Conservation (phyloP, 805 yeast genomes). For the Kluyveromyces siamensis region DNA sequence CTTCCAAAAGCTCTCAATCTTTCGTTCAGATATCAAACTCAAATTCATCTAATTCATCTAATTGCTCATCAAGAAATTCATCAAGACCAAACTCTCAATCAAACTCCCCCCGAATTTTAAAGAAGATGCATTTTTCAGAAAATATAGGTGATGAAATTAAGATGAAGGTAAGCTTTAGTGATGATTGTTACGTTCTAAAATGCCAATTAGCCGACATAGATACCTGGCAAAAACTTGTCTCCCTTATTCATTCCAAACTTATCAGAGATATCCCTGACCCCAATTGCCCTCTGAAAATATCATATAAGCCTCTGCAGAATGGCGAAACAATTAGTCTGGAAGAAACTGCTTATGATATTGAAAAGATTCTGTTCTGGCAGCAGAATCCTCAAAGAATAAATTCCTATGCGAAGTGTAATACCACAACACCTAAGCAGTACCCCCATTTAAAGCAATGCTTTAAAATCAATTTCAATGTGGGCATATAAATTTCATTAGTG, state of each 20-base stretch:
- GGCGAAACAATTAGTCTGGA: not conserved
- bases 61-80: not conserved
- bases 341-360: not conserved
- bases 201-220: constrained; percentile 8
- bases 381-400: not conserved
- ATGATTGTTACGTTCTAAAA: constrained; percentile 17
- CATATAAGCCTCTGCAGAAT: not conserved
- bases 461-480: not conserved
- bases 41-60: not conserved
- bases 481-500: too few species aligned
- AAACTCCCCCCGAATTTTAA: not conserved
- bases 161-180: constrained; percentile 13
- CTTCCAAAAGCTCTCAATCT: not conserved
- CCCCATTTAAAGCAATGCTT: not conserved
- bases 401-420: not conserved
- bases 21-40: not conserved
- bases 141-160: constrained; percentile 5
- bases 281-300: not conserved
- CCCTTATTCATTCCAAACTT: constrained; percentile 3
- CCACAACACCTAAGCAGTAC: too few species aligned
- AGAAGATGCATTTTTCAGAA: not conserved
- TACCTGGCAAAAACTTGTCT: constrained; percentile 8
- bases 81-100: not conserved
- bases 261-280: constrained; percentile 1
- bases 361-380: not conserved